Conservation (phyloP, 1,284 basidiomycete genomes). For the Stygiomarasmius scandens region DNA sequence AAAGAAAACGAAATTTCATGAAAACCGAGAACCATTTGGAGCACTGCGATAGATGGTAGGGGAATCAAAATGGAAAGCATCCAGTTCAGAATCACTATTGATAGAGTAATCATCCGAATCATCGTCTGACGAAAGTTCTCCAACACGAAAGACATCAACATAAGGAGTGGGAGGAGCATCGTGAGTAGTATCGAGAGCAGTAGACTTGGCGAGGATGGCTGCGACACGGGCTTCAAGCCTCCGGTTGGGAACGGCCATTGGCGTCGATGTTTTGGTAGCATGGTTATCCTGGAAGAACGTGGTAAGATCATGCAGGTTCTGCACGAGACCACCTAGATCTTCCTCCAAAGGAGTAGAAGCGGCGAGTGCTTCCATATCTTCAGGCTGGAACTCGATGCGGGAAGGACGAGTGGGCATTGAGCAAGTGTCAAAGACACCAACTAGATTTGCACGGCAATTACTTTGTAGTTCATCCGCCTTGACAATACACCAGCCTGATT, state of each 20-base stretch:
- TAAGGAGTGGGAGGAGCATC: conserved; percentile 75
- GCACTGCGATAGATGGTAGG: conserved; percentile 41
- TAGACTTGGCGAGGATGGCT: conserved; percentile 78
- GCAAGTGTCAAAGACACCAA: conserved; percentile 85
- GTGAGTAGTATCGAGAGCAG: conserved; percentile 46
- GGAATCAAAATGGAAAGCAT: conserved; percentile 73
- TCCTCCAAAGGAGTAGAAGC: conserved; percentile 51
- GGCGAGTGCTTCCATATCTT: conserved; percentile 43
- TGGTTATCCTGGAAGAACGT: conserved; percentile 74
- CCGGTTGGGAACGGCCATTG: conserved; percentile 46
- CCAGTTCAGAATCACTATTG: conserved; percentile 60
- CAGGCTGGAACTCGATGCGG: conserved; percentile 71
- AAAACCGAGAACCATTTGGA: conserved; percentile 40
- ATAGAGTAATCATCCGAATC: conserved; percentile 52
- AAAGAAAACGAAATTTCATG: not conserved
- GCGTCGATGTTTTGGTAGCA: conserved; percentile 22
- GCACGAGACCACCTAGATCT: conserved; percentile 84
- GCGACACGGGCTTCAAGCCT: conserved; percentile 76
- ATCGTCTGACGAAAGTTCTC: conserved; percentile 45
- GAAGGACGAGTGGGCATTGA: conserved; percentile 73
- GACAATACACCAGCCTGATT: conserved; percentile 86
- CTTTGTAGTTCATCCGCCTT: conserved; percentile 63
- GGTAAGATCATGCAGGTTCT: conserved; percentile 84
- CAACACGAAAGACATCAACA: conserved; percentile 73
- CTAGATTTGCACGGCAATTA: conserved; percentile 74